Evolutionary conservation across 129 eudicot species (phyloP).

Genomic region (Flaveria sonorensis): DNA sequence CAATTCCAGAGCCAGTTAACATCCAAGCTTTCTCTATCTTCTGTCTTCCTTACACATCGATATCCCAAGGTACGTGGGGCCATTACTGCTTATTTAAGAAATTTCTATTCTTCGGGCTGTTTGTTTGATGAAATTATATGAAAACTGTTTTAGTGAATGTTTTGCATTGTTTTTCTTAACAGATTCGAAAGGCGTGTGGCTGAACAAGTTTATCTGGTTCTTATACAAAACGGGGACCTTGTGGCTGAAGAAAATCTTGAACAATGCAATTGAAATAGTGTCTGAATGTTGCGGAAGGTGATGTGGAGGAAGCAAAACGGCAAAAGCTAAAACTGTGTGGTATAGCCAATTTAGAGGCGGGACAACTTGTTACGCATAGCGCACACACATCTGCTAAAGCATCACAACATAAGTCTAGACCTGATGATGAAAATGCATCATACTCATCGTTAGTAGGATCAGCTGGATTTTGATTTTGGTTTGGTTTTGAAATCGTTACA

Average conservation of each 20-base stretch:
- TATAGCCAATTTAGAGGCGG: conserved; percentile 56
- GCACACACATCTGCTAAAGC: conserved; percentile 24
- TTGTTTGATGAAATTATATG: neutral
- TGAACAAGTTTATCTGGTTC: conserved; percentile 96
- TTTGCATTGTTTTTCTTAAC: neutral
- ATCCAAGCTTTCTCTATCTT: conserved; percentile 70
- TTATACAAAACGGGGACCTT: conserved; percentile 71
- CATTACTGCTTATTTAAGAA: neutral
- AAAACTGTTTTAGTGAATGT: neutral
- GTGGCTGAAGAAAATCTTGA: conserved; percentile 58
- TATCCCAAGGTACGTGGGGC: conserved; percentile 71
- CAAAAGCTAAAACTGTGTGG: conserved; percentile 52
- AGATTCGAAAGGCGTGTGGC: conserved; percentile 96
- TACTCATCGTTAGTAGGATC: conserved; percentile 82
- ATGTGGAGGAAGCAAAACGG: conserved; percentile 68
- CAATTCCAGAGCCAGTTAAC: conserved; percentile 63
- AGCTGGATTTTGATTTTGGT: conserved; percentile 56
- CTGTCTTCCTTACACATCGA: conserved; percentile 79
- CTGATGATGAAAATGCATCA: conserved; percentile 67
- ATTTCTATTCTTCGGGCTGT: neutral
- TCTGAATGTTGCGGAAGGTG: conserved; percentile 96
- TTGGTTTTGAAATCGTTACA: neutral
- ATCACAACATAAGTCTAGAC: conserved; percentile 29
- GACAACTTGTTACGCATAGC: conserved; percentile 36
- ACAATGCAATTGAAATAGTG: conserved; percentile 69